Evolutionary conservation across 805 yeast species (phyloP), one percentile per base, ranked within the genome.

Genomic region (Lachancea kluyveri): DNA sequence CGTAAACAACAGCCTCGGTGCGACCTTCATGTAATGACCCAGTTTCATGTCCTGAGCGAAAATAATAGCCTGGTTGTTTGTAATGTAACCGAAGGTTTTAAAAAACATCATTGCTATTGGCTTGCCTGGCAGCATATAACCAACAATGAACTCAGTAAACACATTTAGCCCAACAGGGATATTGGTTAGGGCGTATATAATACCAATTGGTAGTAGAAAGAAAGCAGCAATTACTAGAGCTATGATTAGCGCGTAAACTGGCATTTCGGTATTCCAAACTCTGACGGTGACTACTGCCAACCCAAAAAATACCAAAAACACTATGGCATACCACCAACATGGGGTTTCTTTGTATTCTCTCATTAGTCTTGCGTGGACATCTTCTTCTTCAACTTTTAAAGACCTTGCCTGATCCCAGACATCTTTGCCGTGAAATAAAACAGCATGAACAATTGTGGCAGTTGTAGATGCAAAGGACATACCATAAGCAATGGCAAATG

Each of bases 181-280:
- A 58, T 79, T 79, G 0, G 87, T 77, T 21, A 74, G 69, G 3
- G 84, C 79, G 12, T 68, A 71, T 31, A 80, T 65, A 12, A 79
- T 60, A 2, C 79, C 75, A 14, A 77, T 61, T 5, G 87, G 88
- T 26, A 79, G 57, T 29, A 79, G 56, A 48, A 77, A 70, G 9
- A 72, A 54, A 22, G 70, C 51, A 30, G 76, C 72, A 40, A 77
- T 64, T n/a, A 64, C 58, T 8, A 77, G 57, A 1, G 78, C 76
- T 37, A 78, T 67, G 33, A 76, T 62, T 11, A 79, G 57, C 1
- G 79, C 77, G 78, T 79, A 48, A 17, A 36, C 37, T 4, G 40
- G 79, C 51, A 47, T 41, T 16, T 53, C 59, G 3, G 68, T 60
- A 26, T 62, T 56, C 57, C 67, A 68, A 2, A 53, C 57, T 25